Evolutionary conservation across 495 filamentous ascomycete genomes (phyloP).

Genomic region (Melanomma pulvis-pyrius): DNA sequence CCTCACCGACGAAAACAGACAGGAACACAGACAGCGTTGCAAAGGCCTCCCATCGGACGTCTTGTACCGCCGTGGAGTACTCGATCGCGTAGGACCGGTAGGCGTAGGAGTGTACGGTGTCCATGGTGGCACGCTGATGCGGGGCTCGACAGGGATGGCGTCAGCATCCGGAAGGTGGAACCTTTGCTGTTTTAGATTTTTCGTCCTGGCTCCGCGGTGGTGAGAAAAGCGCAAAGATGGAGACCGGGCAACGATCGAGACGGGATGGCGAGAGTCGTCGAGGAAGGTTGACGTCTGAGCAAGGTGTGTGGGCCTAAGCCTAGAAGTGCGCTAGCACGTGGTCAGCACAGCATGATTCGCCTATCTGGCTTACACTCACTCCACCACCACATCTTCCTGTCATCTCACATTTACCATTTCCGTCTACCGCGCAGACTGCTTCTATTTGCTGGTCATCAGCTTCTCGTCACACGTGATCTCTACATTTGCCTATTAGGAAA

Average conservation of each 20-base stretch:
- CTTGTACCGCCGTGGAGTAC: neutral
- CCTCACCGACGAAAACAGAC: too few species aligned
- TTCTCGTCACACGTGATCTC: neutral
- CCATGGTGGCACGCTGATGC: too few species aligned
- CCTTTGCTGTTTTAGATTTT: neutral
- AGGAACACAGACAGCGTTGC: neutral
- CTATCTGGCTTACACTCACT: neutral
- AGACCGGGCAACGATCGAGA: neutral
- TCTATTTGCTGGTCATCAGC: too few species aligned
- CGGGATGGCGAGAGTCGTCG: too few species aligned
- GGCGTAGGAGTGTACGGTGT: too few species aligned
- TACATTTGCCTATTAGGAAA: neutral
- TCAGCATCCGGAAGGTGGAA: neutral
- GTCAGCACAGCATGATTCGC: neutral
- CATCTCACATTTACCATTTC: too few species aligned
- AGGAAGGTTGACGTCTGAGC: too few species aligned
- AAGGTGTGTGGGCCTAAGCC: too few species aligned
- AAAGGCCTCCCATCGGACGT: too few species aligned
- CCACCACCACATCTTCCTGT: neutral
- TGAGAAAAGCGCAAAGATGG: neutral
- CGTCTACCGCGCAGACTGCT: too few species aligned
- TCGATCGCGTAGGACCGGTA: neutral
- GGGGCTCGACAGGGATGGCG: neutral
- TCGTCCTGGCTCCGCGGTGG: neutral
- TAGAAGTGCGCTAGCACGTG: neutral